Evolutionary conservation across 495 filamentous ascomycete genomes (phyloP).

Genomic region (Parathielavia hyrcaniae): DNA sequence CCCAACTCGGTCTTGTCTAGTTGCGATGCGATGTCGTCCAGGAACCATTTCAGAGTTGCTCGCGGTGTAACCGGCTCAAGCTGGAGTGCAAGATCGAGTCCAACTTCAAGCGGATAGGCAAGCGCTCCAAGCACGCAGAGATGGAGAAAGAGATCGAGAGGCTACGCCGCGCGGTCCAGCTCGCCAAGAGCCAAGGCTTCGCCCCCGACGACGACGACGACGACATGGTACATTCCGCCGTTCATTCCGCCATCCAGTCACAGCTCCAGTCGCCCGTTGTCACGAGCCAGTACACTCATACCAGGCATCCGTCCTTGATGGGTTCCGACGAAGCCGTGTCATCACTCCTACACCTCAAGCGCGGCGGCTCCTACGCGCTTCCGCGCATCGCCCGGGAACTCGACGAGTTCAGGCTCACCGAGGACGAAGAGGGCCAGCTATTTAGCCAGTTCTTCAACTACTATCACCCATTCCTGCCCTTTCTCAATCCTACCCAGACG

Average conservation of each 20-base stretch:
- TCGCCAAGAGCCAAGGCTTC: conserved; percentile 46
- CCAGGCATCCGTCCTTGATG: conserved; percentile 56
- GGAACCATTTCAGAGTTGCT: conserved; percentile 75
- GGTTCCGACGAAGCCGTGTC: conserved; percentile 80
- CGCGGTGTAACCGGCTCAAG: conserved; percentile 75
- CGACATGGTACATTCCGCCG: conserved; percentile 21
- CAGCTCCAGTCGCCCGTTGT: conserved; percentile 52
- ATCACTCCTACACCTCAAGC: conserved; percentile 68
- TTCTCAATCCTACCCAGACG: conserved; percentile 63
- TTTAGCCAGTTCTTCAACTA: conserved; percentile 75
- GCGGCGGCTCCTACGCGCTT: conserved; percentile 49
- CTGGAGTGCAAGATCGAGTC: conserved; percentile 89
- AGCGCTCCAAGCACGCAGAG: conserved; percentile 83
- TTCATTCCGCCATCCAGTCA: conserved; percentile 36
- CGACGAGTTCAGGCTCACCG: conserved; percentile 65
- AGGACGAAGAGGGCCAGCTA: conserved; percentile 65
- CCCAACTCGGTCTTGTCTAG: conserved; percentile 25
- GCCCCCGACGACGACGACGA: conserved; percentile 48
- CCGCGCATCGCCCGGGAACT: conserved; percentile 52
- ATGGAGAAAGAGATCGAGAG: conserved; percentile 81
- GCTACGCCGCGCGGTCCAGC: conserved; percentile 42
- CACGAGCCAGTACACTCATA: conserved; percentile 52
- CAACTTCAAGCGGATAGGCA: conserved; percentile 89
- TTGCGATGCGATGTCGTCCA: conserved; percentile 86
- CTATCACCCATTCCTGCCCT: conserved; percentile 81